Evolutionary conservation across 164 flowering plant genomes (phyloP), one percentile per base, ranked within the genome.

Genomic region (Chloranthus sessilifolius): DNA sequence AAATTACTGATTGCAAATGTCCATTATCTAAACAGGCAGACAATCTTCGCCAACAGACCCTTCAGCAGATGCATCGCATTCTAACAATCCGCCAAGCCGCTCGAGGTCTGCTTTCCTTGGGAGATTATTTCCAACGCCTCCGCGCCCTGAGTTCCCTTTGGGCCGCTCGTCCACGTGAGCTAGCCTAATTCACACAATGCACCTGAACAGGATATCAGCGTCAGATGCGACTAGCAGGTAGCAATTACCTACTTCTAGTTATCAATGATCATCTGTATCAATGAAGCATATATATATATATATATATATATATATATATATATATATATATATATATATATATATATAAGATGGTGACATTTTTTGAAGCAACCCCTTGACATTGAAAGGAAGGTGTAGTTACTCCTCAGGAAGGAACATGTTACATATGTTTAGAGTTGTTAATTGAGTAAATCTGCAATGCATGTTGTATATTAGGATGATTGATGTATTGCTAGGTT

Each of bases 111-210:
- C 76, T 90, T 27, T 85, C 80, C 7, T 62, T 86, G 51, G 95
- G 95, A 1, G 94, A 90, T 63, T 86, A 84, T 62, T 81, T 80
- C 66, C 90, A 82, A 58, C 85, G 95, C 26, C 81, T 90, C 27
- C 74, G 87, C 3, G 80, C 82, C 23, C 59, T 90, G 30, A 84
- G 95, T 61, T 70, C 79, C 5, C 73, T 84, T 30, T 90, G 94
- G 94, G 71, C 80, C 28, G 72, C 72, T 38, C 84, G 85, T 28
- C 80, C 88, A 31, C 73, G 69, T 26, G 81, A 82, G 35, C 75
- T 78, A 21, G 58, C 86, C 15, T 82, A 70, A 53, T 27, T 35
- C n/a, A 31, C 29, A 10, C 12, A 46, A 27, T 2, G 36, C 11
- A 45, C 31, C 12, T 1, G 45, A n/a, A 25, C n/a, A 44, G 37